These are phyloP conservation scores for Heterobasidion annosum DNA, from an alignment of 1,284 basidiomycete species.

Conservation along the genomic window DNA sequence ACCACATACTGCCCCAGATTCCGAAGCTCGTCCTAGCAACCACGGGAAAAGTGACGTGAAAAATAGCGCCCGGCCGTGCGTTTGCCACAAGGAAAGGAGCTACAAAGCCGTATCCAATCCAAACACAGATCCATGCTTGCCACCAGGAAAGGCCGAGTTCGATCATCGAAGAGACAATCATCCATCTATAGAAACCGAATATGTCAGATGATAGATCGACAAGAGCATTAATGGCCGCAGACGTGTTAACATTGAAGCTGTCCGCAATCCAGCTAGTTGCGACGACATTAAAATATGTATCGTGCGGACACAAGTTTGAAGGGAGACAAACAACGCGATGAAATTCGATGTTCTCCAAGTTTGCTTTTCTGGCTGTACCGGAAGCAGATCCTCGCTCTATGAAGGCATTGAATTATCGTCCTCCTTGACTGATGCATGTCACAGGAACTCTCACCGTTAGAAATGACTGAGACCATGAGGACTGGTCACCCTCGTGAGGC, in stretches of 20 bases:
- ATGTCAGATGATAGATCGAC: constrained; percentile 5
- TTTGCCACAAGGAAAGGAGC: constrained; percentile 74
- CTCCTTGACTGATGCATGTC: too few species aligned
- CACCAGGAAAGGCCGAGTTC: constrained; percentile 73
- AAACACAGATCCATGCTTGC: constrained; percentile 76
- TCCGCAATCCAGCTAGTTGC: constrained; percentile 68
- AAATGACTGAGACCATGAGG: constrained; percentile 3
- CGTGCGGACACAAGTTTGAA: neutral
- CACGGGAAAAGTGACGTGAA: constrained; percentile 76
- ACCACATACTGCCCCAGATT: constrained; percentile 78
- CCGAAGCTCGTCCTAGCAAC: constrained; percentile 74
- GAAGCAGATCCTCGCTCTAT: constrained; percentile 58
- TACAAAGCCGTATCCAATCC: constrained; percentile 67
- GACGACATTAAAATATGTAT: neutral
- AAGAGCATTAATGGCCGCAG: constrained; percentile 17
- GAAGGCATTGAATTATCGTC: neutral
- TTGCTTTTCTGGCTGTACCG: constrained; percentile 46
- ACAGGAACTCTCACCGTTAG: constrained; percentile 6
- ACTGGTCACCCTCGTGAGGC: constrained; percentile 1
- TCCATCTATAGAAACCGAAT: constrained; percentile 39
- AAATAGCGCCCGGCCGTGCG: constrained; percentile 74
- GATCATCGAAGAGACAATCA: constrained; percentile 72
- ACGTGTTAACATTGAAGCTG: constrained; percentile 77
- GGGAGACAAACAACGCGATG: constrained; percentile 44
- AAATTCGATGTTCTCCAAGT: constrained; percentile 59